These are phyloP conservation scores for Phycomyces blakesleeanus DNA, from an alignment of 192 early-diverging fungal species.

Conservation along the genomic window DNA sequence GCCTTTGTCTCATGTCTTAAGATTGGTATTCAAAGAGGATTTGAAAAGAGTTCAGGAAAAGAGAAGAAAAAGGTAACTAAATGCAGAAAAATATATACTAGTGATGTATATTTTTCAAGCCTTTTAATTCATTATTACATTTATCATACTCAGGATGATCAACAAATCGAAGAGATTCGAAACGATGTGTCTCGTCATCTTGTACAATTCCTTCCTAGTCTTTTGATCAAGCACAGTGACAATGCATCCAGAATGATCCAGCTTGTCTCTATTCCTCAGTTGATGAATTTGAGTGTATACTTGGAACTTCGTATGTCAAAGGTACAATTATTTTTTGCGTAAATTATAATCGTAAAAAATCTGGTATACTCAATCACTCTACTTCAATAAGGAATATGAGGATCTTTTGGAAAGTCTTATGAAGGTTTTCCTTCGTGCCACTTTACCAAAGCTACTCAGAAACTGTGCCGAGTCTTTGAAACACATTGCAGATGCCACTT, in stretches of 20 bases:
- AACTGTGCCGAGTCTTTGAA: slow-evolving; percentile 40
- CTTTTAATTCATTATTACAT: not conserved
- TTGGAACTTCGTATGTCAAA: slow-evolving; percentile 41
- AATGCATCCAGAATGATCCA: slow-evolving; percentile 39
- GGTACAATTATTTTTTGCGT: slow-evolving; percentile 24
- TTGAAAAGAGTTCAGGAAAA: slow-evolving; percentile 6
- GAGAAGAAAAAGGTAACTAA: slow-evolving; percentile 28
- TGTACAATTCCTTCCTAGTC: slow-evolving; percentile 33
- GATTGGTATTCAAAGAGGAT: slow-evolving; percentile 10
- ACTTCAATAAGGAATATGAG: slow-evolving; percentile 42
- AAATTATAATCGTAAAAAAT: not conserved
- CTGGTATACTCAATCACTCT: not conserved
- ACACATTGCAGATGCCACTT: slow-evolving; percentile 34
- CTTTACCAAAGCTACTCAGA: slow-evolving; percentile 31
- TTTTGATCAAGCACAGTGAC: slow-evolving; percentile 46
- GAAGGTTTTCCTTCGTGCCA: slow-evolving; percentile 43
- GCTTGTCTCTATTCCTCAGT: slow-evolving; percentile 38
- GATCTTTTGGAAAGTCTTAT: slow-evolving; percentile 42
- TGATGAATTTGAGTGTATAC: slow-evolving; percentile 48
- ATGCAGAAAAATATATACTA: too few relatives aligned
- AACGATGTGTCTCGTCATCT: slow-evolving; percentile 44
- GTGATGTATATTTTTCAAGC: too few relatives aligned
- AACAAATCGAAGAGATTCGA: slow-evolving; percentile 31
- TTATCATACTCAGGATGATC: slow-evolving; percentile 18
- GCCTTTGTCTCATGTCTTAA: slow-evolving; percentile 43